Evolutionary conservation across 208 protist genomes (phyloP).

Genomic region (Willaertia magna): DNA sequence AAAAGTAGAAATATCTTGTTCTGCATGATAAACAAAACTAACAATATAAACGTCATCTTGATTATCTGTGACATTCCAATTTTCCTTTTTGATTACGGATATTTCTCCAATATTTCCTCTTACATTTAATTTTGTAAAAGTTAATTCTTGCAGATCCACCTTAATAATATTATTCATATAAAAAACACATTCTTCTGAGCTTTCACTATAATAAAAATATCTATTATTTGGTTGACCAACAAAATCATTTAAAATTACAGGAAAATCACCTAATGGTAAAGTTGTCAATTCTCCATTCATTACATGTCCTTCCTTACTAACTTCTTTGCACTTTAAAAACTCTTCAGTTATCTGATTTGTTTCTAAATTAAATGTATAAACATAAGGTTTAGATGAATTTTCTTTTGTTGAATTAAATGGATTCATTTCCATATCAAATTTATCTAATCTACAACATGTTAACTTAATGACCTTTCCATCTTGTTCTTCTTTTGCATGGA

Average conservation of each 20-base stretch:
- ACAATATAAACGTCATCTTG: constrained; percentile 16
- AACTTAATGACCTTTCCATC: background rate
- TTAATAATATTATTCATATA: background rate
- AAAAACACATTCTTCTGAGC: background rate
- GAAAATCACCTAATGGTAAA: background rate
- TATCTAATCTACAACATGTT: background rate
- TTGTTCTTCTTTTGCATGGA: background rate
- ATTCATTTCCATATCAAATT: background rate
- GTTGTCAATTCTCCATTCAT: no score
- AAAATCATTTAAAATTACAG: background rate
- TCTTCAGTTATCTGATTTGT: no score
- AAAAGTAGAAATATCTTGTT: background rate
- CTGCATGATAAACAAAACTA: constrained; percentile 3
- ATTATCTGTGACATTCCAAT: background rate
- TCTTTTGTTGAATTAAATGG: background rate
- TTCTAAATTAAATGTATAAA: no score
- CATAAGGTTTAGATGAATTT: background rate
- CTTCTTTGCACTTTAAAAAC: no score
- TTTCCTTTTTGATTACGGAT: background rate
- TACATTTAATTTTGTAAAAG: no score
- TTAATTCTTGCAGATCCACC: background rate
- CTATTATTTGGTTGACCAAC: background rate
- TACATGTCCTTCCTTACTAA: no score
- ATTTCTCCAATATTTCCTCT: background rate
- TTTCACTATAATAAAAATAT: background rate